phyloP scores from a whole-genome alignment of 116 monocot species.

The Zostera marina region DNA sequence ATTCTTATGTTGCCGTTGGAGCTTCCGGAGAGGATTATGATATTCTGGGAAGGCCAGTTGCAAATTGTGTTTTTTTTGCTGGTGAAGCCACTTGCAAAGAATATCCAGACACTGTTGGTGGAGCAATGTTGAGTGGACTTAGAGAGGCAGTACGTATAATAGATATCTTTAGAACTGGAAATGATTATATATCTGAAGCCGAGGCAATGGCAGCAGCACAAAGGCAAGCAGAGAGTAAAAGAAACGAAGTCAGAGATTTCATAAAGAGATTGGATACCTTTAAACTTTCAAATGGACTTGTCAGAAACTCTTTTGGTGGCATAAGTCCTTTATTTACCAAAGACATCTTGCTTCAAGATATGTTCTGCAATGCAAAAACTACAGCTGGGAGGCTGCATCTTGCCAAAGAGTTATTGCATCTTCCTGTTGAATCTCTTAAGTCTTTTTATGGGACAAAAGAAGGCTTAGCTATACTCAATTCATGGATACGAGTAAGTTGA shows the following conservation, averaged over 20 bases:
- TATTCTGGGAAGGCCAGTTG: constrained; percentile 76
- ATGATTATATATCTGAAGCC: constrained; percentile 71
- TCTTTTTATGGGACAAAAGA: constrained; percentile 79
- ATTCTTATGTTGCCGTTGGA: constrained; percentile 93
- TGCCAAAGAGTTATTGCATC: constrained; percentile 72
- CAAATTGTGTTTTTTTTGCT: constrained; percentile 90
- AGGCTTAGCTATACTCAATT: constrained; percentile 63
- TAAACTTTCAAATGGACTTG: constrained; percentile 31
- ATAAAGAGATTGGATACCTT: constrained; percentile 63
- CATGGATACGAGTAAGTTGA: constrained; percentile 89
- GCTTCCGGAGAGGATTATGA: constrained; percentile 96
- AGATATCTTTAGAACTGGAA: constrained; percentile 58
- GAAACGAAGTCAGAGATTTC: constrained; percentile 74
- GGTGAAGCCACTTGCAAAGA: constrained; percentile 99
- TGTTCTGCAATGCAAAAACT: constrained; percentile 79
- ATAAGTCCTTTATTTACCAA: constrained; percentile 13
- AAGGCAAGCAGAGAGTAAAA: constrained; percentile 49
- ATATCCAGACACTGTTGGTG: constrained; percentile 98
- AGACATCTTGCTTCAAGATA: constrained; percentile 52
- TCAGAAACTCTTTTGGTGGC: constrained; percentile 29
- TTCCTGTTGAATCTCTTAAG: constrained; percentile 64
- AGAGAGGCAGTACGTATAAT: constrained; percentile 93
- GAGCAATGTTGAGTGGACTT: constrained; percentile 98
- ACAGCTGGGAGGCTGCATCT: constrained; percentile 77
- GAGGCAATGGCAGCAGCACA: constrained; percentile 62